These are phyloP conservation scores for Aspergillus tanneri DNA, from an alignment of 2,329 filamentous ascomycete species.

Conservation along the genomic window DNA sequence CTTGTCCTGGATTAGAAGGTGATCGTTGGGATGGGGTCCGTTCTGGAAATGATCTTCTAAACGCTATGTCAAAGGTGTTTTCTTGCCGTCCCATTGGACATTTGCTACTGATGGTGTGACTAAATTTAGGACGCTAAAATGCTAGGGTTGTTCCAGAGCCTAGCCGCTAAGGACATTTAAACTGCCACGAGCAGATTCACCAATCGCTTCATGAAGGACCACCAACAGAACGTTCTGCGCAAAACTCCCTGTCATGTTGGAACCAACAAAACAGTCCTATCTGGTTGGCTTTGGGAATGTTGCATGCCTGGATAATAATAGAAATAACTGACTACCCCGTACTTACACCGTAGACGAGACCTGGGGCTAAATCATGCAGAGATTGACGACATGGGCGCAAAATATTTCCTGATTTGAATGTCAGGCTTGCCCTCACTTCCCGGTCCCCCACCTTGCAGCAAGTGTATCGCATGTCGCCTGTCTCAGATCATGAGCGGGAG, in stretches of 20 bases:
- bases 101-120: not conserved
- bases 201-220: not conserved
- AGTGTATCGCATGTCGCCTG: conserved; percentile 8
- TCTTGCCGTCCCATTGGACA: not conserved
- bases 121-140: conserved; percentile 11
- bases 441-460: conserved; percentile 5
- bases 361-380: not conserved
- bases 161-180: not conserved
- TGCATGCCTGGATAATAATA: not conserved
- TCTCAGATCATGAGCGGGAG: conserved; percentile 1
- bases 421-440: not conserved
- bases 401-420: too few species aligned
- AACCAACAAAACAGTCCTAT: conserved; percentile 2
- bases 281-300: not conserved
- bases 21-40: conserved; percentile 1
- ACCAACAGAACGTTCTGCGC: too few species aligned
- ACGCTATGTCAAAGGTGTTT: not conserved
- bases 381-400: not conserved
- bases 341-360: not conserved
- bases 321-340: too few species aligned
- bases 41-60: conserved; percentile 12
- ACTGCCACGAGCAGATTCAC: not conserved
- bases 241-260: too few species aligned
- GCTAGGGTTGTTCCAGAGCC: not conserved
- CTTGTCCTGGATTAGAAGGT: not conserved